These are phyloP conservation scores for Cicer arietinum DNA, from an alignment of 306 rosid genomes.

Conservation along the genomic window DNA sequence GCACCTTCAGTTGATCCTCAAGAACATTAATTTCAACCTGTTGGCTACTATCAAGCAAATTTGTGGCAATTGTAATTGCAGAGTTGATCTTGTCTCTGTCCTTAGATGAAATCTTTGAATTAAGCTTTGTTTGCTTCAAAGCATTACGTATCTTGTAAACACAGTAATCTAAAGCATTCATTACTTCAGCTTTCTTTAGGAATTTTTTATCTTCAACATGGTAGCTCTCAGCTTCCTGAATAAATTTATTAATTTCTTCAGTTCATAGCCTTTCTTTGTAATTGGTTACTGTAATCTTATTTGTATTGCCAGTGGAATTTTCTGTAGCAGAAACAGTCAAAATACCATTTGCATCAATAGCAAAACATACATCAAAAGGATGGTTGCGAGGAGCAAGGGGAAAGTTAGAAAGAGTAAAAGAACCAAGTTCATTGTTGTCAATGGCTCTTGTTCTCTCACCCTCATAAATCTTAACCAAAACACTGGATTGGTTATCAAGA, in stretches of 20 bases:
- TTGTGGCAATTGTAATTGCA: conserved; percentile 41
- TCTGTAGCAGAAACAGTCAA: conserved; percentile 53
- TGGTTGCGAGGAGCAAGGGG: conserved; percentile 54
- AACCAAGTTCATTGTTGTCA: conserved; percentile 58
- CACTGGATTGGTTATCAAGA: background rate
- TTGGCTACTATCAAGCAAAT: conserved; percentile 38
- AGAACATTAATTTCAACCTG: conserved; percentile 7
- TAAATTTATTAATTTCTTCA: conserved; percentile 49
- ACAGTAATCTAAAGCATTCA: conserved; percentile 45
- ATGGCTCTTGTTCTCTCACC: conserved; percentile 57
- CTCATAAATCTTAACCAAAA: conserved; percentile 21
- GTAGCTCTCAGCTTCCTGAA: conserved; percentile 54
- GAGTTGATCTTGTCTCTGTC: conserved; percentile 49
- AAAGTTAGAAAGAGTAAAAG: conserved; percentile 30
- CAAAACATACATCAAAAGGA: conserved; percentile 48
- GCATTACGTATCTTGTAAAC: conserved; percentile 48
- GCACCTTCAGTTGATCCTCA: conserved; percentile 24
- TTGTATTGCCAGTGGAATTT: conserved; percentile 41
- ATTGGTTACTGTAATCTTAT: conserved; percentile 48
- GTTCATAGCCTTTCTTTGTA: conserved; percentile 48
- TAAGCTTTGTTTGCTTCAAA: background rate
- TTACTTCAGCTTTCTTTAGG: conserved; percentile 40
- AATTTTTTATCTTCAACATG: conserved; percentile 48
- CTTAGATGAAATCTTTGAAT: background rate
- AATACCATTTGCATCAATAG: conserved; percentile 42